Base-by-base conservation (phyloP, 176 grass and related monocot species). In the Avena eriantha region DNA sequence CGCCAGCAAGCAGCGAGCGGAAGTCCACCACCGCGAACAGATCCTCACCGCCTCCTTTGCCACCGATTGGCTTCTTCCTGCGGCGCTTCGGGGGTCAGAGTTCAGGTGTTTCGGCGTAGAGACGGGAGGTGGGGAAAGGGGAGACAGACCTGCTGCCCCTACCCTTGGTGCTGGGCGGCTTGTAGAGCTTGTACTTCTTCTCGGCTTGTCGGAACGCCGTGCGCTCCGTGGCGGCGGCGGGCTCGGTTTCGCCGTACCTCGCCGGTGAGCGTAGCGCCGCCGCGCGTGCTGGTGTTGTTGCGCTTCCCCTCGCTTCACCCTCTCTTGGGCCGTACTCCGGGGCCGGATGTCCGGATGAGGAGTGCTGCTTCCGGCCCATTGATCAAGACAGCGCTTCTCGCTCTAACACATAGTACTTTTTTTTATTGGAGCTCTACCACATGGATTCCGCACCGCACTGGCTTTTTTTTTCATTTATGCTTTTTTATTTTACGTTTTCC, bases 131-230 rank as follows among this genome's bases (percentile, higher is more conserved):
- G 2, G 16, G 10, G 51, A 31, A 43, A 7, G 60, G 15, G 58
- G 29, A 47, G 7, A 21, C 13, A 7, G 23, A 85, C 83, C 83
- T 85, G 26, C 82, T 86, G 17, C 87, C 77, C 82, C 84, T 88
- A 18, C 92, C 90, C 73, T 94, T 93, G 81, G 84, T 56, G 14
- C 66, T 81, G 49, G 65, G 87, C 3, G 87, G 59, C 80, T 95
- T 93, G 86, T 97, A 91, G 63, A 97, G 90, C 89, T 97, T 97
- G 87, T 88, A 97, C 31, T 92, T 85, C 89, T 97, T 97, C 92
- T 97, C 95, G 4, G 87, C 92, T 39, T 57, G 73, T 33, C 95
- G 92, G 79, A 97, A 97, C 15, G 90, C 88, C 18, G 92, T 97
- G 66, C 95, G 90, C 86, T 97, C 92, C 80, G 81, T 56, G 36